Evolutionary conservation across 2,329 filamentous ascomycete genomes (phyloP).

Genomic region (Sclerotinia sclerotiorum): DNA sequence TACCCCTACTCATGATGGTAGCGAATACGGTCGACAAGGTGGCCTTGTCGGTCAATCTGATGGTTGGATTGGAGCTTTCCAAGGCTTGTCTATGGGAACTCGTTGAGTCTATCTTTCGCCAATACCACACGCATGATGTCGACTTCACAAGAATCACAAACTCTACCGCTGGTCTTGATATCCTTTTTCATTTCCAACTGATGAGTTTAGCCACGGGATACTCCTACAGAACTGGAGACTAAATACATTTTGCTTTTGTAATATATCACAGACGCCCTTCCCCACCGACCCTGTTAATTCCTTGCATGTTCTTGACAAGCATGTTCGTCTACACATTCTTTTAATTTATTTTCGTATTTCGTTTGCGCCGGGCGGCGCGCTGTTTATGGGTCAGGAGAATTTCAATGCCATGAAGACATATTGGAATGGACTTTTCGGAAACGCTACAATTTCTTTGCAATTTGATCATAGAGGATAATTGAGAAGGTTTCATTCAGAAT

Average conservation of each 20-base stretch:
- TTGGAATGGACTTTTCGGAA: background rate
- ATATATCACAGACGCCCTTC: constrained; percentile 18
- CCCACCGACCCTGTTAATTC: constrained; percentile 6
- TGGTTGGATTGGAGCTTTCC: constrained; percentile 64
- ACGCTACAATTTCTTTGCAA: constrained; percentile 12
- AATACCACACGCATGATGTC: background rate
- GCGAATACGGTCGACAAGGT: constrained; percentile 47
- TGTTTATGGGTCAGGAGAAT: background rate
- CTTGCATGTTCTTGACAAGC: constrained; percentile 12
- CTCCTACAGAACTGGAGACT: constrained; percentile 14
- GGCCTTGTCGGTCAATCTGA: constrained; percentile 42
- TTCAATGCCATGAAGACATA: constrained; percentile 11
- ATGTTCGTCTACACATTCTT: constrained; percentile 15
- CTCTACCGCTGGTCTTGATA: constrained; percentile 6
- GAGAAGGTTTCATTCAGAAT: constrained; percentile 12
- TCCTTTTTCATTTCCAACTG: background rate
- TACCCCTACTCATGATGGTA: constrained; percentile 42
- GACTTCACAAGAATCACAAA: background rate
- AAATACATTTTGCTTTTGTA: constrained; percentile 21
- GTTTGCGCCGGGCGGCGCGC: background rate
- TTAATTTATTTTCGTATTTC: constrained; percentile 4
- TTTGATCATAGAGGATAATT: constrained; percentile 22
- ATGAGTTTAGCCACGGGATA: background rate
- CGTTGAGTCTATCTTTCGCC: constrained; percentile 30
- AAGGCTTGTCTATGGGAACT: constrained; percentile 68